phyloP scores from a whole-genome alignment of 164 flowering plant species.

The Magnolia officinalis region DNA sequence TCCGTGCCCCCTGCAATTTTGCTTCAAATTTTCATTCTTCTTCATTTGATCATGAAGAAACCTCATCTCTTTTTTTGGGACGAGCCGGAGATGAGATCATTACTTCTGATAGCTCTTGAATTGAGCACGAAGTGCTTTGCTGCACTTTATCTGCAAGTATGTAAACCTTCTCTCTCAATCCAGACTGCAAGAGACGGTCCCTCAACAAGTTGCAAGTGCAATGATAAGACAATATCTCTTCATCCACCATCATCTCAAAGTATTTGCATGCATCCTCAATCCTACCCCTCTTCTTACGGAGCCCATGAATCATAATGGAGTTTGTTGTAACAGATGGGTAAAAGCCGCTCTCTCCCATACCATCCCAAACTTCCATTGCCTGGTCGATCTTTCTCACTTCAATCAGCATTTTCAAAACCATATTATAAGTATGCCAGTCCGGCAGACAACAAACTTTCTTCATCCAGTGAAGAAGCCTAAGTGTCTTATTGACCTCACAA shows the following conservation, averaged over 20 bases:
- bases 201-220: constrained; percentile 65
- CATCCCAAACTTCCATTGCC: constrained; percentile 58
- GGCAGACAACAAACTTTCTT: constrained; percentile 49
- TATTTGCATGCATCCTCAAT: constrained; percentile 76
- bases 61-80: neutral
- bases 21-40: neutral
- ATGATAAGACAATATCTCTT: constrained; percentile 80
- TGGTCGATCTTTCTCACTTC: constrained; percentile 70
- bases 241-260: constrained; percentile 92
- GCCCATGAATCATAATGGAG: constrained; percentile 84
- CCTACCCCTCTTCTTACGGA: constrained; percentile 70
- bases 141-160: constrained; percentile 70
- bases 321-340: constrained; percentile 78
- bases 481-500: constrained; percentile 68
- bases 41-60: neutral
- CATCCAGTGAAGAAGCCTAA: constrained; percentile 58
- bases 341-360: constrained; percentile 59
- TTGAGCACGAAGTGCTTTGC: constrained; percentile 57
- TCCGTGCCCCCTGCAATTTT: too few relatives aligned
- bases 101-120: constrained; percentile 49
- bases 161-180: constrained; percentile 38
- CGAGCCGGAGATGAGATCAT: constrained; percentile 29
- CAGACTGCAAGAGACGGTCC: constrained; percentile 46
- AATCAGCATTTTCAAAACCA: constrained; percentile 77
- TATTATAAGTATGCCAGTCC: constrained; percentile 73